Evolutionary conservation across 176 grass and related monocot species (phyloP), one percentile per base, ranked within the genome.

Genomic region (Phoenix roebelenii): DNA sequence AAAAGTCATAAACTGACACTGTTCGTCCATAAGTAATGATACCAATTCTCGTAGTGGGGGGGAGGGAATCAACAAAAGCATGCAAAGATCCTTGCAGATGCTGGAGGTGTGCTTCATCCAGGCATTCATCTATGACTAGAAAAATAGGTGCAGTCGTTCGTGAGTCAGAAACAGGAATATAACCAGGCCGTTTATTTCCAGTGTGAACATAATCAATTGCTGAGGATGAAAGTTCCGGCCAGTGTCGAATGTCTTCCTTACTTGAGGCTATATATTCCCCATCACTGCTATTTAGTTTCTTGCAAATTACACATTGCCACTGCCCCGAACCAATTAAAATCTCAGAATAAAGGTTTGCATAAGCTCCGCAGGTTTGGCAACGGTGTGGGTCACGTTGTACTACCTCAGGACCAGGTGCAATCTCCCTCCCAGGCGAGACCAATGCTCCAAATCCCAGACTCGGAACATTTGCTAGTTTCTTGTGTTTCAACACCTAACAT

Each of bases 21-120:
- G 93, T 92, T 66, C 88, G 80, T 3, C 93, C 93, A 61, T 88
- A 98, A 28, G 87, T 83, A 70, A 98, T 88, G 60, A 98, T 83
- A 26, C 93, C 93, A 49, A 98, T 76, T 71, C 89, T 90, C 1
- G 49, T 77, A 17, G 84, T 83, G 57, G 67, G 76, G 73, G 84
- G 83, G 50, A 98, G 79, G 0, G 93, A 92, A 50, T 98, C 88
- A 22, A 89, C 84, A 76, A 98, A 88, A 64, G 93, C 93, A 81
- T 98, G 93, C 56, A 98, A 80, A 71, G 93, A 98, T 49, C 93
- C 93, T 74, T 98, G 93, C 30, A 98, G 88, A 70, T 98, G 93
- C 44, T 87, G 87, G 22, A 98, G 79, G 73, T 98, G 76, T 3
- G 81, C 81, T 72, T 98, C 93, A 49, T 98, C 87, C 3, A 98